Percentiles rank a stretch among this genome's conserved stretches.
Conservation (phyloP, 179 eudicot genomes). For the Camellia oleifera region DNA sequence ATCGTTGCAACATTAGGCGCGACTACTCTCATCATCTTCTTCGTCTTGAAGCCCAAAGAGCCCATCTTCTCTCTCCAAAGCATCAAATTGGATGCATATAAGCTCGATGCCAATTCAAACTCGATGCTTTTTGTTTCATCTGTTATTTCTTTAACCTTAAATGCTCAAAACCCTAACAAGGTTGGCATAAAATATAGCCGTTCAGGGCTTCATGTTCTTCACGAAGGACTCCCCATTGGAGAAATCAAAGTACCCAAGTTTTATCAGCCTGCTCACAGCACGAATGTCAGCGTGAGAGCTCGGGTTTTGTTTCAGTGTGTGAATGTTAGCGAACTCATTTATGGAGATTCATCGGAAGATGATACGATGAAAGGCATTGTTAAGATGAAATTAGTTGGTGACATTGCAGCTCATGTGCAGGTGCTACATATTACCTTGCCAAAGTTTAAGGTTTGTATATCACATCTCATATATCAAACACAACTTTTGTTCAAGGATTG, state of each 20-base stretch:
- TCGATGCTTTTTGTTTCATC: slow-evolving; percentile 25
- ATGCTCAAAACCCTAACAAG: slow-evolving; percentile 30
- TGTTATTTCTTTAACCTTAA: slow-evolving; percentile 19
- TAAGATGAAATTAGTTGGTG: slow-evolving; percentile 29
- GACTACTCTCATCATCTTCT: slow-evolving; percentile 6
- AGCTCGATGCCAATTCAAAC: slow-evolving; percentile 9
- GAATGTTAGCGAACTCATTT: slow-evolving; percentile 19
- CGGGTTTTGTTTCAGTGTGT: slow-evolving; percentile 18
- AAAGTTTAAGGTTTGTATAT: slow-evolving; percentile 22
- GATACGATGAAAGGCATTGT: neutral
- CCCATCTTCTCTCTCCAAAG: slow-evolving; percentile 28
- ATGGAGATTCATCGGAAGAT: neutral
- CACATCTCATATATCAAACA: neutral
- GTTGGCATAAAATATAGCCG: slow-evolving; percentile 25
- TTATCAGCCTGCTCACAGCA: slow-evolving; percentile 31
- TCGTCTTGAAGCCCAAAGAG: slow-evolving; percentile 29
- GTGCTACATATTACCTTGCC: slow-evolving; percentile 24
- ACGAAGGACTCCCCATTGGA: slow-evolving; percentile 27
- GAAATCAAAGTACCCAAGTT: slow-evolving; percentile 26
- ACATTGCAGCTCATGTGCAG: slow-evolving; percentile 24
- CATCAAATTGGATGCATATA: slow-evolving; percentile 21
- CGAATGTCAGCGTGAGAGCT: slow-evolving; percentile 22
- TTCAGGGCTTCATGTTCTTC: slow-evolving; percentile 19
- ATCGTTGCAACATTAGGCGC: slow-evolving; percentile 5
- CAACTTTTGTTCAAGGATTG: neutral